These are phyloP conservation scores for Chromosphaera perkinsii DNA, from an alignment of 208 protist genomes.

Conservation along the genomic window DNA sequence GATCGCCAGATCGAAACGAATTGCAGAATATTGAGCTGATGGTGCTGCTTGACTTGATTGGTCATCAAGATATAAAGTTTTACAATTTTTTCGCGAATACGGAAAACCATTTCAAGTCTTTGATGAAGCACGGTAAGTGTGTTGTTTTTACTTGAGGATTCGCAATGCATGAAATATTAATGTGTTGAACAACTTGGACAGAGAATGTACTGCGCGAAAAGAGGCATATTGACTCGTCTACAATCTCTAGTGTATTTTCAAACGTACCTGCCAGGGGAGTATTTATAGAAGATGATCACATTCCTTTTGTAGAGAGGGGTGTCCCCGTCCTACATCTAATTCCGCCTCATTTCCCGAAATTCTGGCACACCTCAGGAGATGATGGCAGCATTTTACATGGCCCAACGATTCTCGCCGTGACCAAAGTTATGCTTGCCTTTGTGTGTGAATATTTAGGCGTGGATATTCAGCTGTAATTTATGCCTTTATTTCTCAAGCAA, in stretches of 20 bases:
- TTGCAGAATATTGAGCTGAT: conserved; percentile 16
- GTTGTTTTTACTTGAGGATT: neutral
- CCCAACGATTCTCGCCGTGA: neutral
- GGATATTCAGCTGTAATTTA: neutral
- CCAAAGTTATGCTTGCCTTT: conserved; percentile 9
- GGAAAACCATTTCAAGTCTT: neutral
- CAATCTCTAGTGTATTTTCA: neutral
- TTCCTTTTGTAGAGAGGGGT: conserved; percentile 16
- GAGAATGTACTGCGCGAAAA: neutral
- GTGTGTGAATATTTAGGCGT: conserved; percentile 17
- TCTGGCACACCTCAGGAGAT: conserved; percentile 26
- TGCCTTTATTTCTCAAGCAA: no score
- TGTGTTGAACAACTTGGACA: neutral
- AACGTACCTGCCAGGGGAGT: neutral
- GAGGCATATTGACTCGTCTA: conserved; percentile 4
- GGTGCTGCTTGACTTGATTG: conserved; percentile 28
- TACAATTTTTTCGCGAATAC: neutral
- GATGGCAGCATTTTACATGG: conserved; percentile 7
- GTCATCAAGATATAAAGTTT: conserved; percentile 1
- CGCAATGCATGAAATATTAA: neutral
- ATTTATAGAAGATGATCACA: conserved; percentile 28
- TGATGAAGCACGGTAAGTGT: conserved; percentile 13
- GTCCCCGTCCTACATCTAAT: conserved; percentile 34
- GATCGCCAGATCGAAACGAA: neutral
- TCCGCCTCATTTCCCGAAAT: conserved; percentile 8